phyloP scores from a whole-genome alignment of 2,329 filamentous ascomycete species.

The Apiospora malaysiana region DNA sequence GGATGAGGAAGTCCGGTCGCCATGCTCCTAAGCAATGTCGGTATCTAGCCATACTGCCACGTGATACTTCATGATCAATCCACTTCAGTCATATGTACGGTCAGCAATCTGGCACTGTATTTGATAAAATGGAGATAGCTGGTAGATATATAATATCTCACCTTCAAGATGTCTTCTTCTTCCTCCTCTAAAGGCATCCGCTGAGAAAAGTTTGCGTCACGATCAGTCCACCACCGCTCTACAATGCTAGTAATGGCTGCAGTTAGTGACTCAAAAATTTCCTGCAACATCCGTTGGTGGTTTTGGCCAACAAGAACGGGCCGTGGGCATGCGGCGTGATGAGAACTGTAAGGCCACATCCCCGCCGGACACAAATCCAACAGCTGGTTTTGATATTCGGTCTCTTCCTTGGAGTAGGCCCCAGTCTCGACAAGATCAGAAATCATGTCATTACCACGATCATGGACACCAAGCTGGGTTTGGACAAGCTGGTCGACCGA shows the following conservation, averaged over 20 bases:
- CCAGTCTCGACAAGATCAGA: background rate
- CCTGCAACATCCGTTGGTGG: constrained; percentile 38
- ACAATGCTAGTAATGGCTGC: constrained; percentile 44
- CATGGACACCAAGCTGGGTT: background rate
- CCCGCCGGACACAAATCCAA: background rate
- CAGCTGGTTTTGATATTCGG: background rate
- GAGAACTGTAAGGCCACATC: constrained; percentile 38
- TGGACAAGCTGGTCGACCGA: background rate
- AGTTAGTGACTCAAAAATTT: constrained; percentile 40
- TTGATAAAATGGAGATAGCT: background rate
- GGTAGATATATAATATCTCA: background rate
- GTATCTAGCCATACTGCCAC: background rate
- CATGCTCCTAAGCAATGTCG: background rate
- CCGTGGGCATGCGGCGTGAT: constrained; percentile 36
- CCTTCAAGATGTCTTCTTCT: background rate
- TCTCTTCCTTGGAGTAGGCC: background rate
- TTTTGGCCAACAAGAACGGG: constrained; percentile 42
- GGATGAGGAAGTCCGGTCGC: constrained; percentile 44
- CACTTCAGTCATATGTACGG: background rate
- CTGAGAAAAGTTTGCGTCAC: constrained; percentile 36
- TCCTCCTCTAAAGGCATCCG: constrained; percentile 41
- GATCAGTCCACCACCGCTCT: constrained; percentile 46
- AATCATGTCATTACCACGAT: background rate
- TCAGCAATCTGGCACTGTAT: background rate
- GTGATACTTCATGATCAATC: constrained; percentile 12